phyloP scores from a whole-genome alignment of 768 basidiomycete genomes.

The Mycena filopes region DNA sequence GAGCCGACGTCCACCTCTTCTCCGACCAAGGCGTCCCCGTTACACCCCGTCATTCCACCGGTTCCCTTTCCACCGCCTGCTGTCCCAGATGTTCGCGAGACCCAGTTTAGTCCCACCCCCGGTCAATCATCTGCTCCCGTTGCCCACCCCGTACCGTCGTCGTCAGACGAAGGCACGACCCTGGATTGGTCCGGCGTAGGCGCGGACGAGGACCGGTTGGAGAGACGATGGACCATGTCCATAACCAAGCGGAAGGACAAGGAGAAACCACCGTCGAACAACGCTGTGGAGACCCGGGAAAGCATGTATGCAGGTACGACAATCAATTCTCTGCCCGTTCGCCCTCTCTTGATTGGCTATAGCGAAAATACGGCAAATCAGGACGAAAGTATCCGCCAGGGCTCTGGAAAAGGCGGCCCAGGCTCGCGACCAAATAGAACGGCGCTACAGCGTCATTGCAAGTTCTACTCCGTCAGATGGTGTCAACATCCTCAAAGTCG shows the following conservation, averaged over 20 bases:
- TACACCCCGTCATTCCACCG: constrained; percentile 29
- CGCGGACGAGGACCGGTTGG: constrained; percentile 65
- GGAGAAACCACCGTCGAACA: constrained; percentile 55
- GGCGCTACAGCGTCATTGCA: constrained; percentile 71
- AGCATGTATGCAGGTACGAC: constrained; percentile 63
- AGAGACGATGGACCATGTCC: constrained; percentile 70
- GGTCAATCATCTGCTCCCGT: background rate
- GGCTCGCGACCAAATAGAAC: constrained; percentile 69
- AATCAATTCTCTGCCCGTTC: too few relatives aligned
- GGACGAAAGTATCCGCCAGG: constrained; percentile 56
- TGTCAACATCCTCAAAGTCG: constrained; percentile 61
- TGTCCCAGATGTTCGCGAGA: constrained; percentile 25
- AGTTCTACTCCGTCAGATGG: constrained; percentile 45
- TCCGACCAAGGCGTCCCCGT: constrained; percentile 34
- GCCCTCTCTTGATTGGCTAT: constrained; percentile 3
- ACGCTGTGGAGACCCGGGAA: constrained; percentile 69
- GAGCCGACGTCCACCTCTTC: constrained; percentile 39
- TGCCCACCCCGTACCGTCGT: constrained; percentile 71
- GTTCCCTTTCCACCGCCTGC: constrained; percentile 35
- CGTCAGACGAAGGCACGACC: constrained; percentile 74
- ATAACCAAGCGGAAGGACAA: constrained; percentile 71
- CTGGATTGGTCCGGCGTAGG: constrained; percentile 77
- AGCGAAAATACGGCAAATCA: constrained; percentile 72
- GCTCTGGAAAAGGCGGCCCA: constrained; percentile 74
- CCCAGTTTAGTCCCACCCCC: constrained; percentile 9